Percentiles rank a stretch among this genome's conserved stretches.
These are phyloP conservation scores for Aspergillus thermomutatus DNA, from an alignment of 2,329 filamentous ascomycete species.

Conservation along the genomic window DNA sequence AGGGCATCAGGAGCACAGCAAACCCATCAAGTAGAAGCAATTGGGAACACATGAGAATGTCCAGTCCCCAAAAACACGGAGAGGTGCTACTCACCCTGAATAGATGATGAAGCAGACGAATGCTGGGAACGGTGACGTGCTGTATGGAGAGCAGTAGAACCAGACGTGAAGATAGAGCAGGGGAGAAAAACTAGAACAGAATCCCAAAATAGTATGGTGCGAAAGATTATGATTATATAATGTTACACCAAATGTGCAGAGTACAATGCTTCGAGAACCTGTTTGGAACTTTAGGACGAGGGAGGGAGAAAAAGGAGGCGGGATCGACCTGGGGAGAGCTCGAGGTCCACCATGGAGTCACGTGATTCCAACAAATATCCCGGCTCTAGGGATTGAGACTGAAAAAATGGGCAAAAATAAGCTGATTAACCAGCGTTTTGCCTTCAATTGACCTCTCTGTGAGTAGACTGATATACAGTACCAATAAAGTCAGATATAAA, in stretches of 20 bases:
- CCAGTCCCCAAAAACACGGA: neutral
- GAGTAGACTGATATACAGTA: neutral
- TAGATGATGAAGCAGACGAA: neutral
- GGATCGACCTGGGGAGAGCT: neutral
- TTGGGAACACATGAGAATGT: neutral
- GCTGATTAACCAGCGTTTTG: neutral
- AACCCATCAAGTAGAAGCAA: slow-evolving; percentile 3
- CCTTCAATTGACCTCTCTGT: neutral
- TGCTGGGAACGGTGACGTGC: neutral
- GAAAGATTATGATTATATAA: slow-evolving; percentile 9
- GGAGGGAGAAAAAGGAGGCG: neutral
- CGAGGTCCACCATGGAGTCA: neutral
- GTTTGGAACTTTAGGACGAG: no score
- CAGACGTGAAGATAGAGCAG: slow-evolving; percentile 6
- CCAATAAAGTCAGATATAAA: neutral
- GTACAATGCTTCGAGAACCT: neutral
- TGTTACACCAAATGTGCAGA: neutral
- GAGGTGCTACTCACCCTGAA: neutral
- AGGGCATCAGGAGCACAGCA: slow-evolving; percentile 2
- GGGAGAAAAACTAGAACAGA: slow-evolving; percentile 8
- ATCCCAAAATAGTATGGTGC: slow-evolving; percentile 6
- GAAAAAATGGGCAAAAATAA: neutral
- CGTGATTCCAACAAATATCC: no score
- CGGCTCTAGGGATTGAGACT: no score
- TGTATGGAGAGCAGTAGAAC: slow-evolving; percentile 1